Percentiles rank a stretch among this genome's conserved stretches.
Conservation (phyloP, 257 asterid genomes). For the Cordia subcordata region DNA sequence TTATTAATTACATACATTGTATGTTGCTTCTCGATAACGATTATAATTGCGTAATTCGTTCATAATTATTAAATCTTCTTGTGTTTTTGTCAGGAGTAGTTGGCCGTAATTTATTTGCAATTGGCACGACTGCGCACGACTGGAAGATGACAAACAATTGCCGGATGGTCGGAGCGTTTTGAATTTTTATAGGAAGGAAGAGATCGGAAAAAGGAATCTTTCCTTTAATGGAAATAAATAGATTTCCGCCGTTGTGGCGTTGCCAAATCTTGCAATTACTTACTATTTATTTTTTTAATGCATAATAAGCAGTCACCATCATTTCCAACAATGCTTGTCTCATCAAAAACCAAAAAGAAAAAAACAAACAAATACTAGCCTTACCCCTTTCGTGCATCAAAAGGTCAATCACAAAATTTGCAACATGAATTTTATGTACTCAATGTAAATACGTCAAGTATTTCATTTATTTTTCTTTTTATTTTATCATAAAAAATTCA, state of each 20-base stretch:
- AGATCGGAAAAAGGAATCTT: slow-evolving; percentile 34
- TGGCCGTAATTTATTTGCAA: slow-evolving; percentile 15
- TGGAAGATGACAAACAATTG: too few species aligned
- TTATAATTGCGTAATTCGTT: too few species aligned
- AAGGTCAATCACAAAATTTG: too few species aligned
- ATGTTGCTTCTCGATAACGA: too few species aligned
- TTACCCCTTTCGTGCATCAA: too few species aligned
- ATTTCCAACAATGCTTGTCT: slow-evolving; percentile 18
- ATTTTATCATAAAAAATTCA: too few species aligned
- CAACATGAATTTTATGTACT: too few species aligned
- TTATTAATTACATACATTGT: too few species aligned
- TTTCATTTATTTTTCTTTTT: too few species aligned
- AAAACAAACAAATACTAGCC: neutral
- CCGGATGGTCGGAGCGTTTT: slow-evolving; percentile 22
- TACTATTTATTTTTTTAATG: neutral
- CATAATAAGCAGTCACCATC: slow-evolving; percentile 21
- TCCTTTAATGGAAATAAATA: slow-evolving; percentile 49
- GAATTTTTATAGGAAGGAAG: slow-evolving; percentile 18
- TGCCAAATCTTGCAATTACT: slow-evolving; percentile 15
- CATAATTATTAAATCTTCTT: too few species aligned
- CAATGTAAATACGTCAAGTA: too few species aligned
- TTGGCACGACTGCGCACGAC: slow-evolving; percentile 30
- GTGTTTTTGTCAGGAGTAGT: too few species aligned
- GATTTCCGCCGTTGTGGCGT: neutral
- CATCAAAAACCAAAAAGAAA: neutral